Evolutionary conservation across 148 eudicot species (phyloP).

Genomic region (Suaeda aralocaspica): DNA sequence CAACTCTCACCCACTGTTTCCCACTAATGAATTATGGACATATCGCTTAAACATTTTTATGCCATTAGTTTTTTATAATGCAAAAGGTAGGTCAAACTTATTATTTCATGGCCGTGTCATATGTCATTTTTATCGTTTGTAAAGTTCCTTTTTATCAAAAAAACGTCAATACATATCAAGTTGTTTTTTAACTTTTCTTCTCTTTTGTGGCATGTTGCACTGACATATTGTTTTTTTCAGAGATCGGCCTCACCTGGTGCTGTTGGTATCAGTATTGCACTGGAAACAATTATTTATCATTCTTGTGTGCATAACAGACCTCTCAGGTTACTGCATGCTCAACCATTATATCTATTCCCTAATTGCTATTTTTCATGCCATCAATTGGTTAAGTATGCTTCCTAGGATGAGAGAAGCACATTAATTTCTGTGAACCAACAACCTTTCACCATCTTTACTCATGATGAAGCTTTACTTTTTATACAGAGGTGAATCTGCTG

Average conservation of each 20-base stretch:
- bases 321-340: conserved; percentile 39
- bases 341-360: background rate
- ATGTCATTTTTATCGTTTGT: no score
- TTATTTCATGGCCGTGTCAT: no score
- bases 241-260: conserved; percentile 88
- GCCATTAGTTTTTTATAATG: no score
- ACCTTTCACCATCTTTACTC: background rate
- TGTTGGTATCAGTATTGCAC: conserved; percentile 86
- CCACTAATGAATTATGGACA: no score
- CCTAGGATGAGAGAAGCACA: background rate
- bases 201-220: no score
- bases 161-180: no score
- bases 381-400: background rate
- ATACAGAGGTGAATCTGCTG: conserved; percentile 49
- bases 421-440: background rate
- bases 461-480: background rate
- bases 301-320: conserved; percentile 52
- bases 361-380: background rate
- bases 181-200: no score
- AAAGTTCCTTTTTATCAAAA: no score
- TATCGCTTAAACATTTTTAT: no score
- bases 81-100: no score
- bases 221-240: conserved; percentile 39
- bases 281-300: conserved; percentile 79
- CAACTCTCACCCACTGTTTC: no score